A percentile compares a stretch with the other conserved stretches of the same genome.
Conservation (phyloP, 495 filamentous ascomycete genomes). For the Penicillium pancosmium region DNA sequence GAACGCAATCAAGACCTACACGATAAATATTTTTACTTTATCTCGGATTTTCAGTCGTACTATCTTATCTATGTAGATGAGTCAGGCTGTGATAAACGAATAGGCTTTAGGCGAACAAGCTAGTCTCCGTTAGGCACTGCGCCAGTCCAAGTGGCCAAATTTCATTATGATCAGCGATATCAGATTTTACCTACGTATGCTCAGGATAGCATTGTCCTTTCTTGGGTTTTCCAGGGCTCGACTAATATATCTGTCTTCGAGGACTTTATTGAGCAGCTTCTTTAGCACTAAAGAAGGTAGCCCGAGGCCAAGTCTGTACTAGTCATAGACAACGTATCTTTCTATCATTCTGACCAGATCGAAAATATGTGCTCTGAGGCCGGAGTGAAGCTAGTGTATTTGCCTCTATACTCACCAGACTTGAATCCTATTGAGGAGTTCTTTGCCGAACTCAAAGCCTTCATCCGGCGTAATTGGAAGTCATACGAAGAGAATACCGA, state of each 20-base stretch:
- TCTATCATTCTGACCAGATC: too few relatives aligned
- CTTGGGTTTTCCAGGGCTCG: conserved; percentile 38
- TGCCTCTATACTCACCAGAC: conserved; percentile 29
- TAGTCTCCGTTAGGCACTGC: conserved; percentile 8
- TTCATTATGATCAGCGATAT: conserved; percentile 12
- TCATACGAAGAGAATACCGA: conserved; percentile 4
- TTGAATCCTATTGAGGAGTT: conserved; percentile 35
- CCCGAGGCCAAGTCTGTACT: conserved; percentile 45
- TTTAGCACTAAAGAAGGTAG: conserved; percentile 39
- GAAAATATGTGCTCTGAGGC: too few relatives aligned
- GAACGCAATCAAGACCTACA: conserved; percentile 4
- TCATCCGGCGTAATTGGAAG: conserved; percentile 12
- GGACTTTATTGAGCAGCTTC: conserved; percentile 44
- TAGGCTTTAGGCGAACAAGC: conserved; percentile 12
- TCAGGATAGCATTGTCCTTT: conserved; percentile 40
- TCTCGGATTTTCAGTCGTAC: conserved; percentile 13
- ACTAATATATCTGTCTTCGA: conserved; percentile 43
- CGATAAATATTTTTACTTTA: conserved; percentile 8
- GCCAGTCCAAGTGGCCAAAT: conserved; percentile 12
- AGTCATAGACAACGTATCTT: background rate
- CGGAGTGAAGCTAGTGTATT: too few relatives aligned
- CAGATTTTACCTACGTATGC: conserved; percentile 25
- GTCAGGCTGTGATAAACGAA: conserved; percentile 18
- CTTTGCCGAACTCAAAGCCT: conserved; percentile 28
- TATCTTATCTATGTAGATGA: conserved; percentile 13